Evolutionary conservation across 495 filamentous ascomycete genomes (phyloP), one percentile per base, ranked within the genome.

Genomic region (Trypethelium eluteriae): DNA sequence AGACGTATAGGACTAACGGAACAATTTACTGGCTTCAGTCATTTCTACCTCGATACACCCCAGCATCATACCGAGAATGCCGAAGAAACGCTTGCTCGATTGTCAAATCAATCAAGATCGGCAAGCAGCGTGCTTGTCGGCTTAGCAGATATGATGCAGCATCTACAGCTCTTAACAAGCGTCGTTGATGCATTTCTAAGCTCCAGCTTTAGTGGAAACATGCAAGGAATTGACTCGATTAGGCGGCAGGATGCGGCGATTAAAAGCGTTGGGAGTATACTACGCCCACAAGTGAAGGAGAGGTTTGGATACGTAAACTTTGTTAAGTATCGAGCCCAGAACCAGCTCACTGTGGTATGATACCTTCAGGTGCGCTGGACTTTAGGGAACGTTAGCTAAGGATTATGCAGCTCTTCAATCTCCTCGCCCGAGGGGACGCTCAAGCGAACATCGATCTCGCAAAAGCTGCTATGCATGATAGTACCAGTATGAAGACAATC

Each of bases 401-500:
- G 14, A 11, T 18, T 53, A 53, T 18, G 10, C 32, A 59, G 53
- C 3, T 59, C 53, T 59, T 59, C 53, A 59, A 59, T 14, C 53
- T 59, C 53, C 53, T 59, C 5, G 53, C 53, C 53, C 53, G 53
- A 35, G 53, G 53, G 25, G 53, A 59, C 14, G 53, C 53, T 59
- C 53, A 59, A 59, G 32, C 53, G 32, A 59, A 59, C 4, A 59
- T 59, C 18, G 53, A 59, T 36, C 53, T 77, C 36, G 76, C 76
- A 0, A 68, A 73, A 66, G 74, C 75, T 2, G 63, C 71, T 18
- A 66, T 73, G 53, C 69, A 69, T 56, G 76, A 79, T 62, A 78
- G 77, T 64, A 68, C 74, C 16, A 69, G 47, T 25, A 72, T 72
- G 70, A 72, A 70, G 62, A 68, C 68, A 3, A 72, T 72, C 25